Conservation (phyloP, 352 stramenopile genomes). For the Pythium myriotylum region DNA sequence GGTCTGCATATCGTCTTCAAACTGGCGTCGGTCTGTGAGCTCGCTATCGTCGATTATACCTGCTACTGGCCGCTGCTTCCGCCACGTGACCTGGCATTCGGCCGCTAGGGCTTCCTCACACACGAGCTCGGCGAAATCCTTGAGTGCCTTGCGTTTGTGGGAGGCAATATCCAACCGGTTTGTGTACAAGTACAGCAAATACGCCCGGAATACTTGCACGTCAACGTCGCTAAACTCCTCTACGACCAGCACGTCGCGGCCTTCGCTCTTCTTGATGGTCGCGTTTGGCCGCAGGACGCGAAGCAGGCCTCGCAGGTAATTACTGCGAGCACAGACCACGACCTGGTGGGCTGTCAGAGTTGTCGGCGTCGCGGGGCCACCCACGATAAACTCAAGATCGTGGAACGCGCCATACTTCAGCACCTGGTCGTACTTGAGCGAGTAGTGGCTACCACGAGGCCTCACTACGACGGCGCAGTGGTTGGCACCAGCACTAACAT, state of each 20-base stretch:
- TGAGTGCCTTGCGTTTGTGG: slow-evolving; percentile 63
- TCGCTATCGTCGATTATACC: slow-evolving; percentile 19
- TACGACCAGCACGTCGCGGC: slow-evolving; percentile 33
- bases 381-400: slow-evolving; percentile 56
- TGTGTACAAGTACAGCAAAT: slow-evolving; percentile 74
- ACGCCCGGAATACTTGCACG: slow-evolving; percentile 58
- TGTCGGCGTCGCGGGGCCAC: slow-evolving; percentile 17
- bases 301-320: slow-evolving; percentile 60
- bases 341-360: slow-evolving; percentile 48
- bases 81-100: slow-evolving; percentile 64
- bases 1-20: slow-evolving; percentile 56
- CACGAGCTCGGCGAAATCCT: slow-evolving; percentile 54
- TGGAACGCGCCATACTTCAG: slow-evolving; percentile 52
- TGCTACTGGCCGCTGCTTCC: slow-evolving; percentile 29
- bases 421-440: slow-evolving; percentile 59
- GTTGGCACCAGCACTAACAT: slow-evolving; percentile 68
- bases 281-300: slow-evolving; percentile 35
- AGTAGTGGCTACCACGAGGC: slow-evolving; percentile 63
- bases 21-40: slow-evolving; percentile 36
- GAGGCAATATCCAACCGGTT: slow-evolving; percentile 60
- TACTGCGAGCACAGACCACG: slow-evolving; percentile 58
- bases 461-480: slow-evolving; percentile 60
- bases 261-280: slow-evolving; percentile 5
- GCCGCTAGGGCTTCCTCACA: slow-evolving; percentile 49
- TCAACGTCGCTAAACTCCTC: slow-evolving; percentile 66